Evolutionary conservation across 2,329 filamentous ascomycete genomes (phyloP).

Genomic region (Penicillium polonicum): DNA sequence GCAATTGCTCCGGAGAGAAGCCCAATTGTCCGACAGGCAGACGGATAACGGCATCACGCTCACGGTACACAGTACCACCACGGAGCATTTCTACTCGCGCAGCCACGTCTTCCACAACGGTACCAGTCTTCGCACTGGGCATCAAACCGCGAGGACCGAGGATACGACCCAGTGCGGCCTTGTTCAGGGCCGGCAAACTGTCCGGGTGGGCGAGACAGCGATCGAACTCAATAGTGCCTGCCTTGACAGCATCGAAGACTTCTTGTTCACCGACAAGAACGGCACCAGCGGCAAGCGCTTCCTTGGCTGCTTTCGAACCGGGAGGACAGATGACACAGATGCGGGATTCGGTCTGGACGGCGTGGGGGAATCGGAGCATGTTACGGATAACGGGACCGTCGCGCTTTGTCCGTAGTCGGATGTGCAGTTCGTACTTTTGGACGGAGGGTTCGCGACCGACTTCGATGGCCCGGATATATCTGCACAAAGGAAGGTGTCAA

Average conservation of each 20-base stretch:
- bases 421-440: constrained; percentile 83
- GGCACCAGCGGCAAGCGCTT: constrained; percentile 76
- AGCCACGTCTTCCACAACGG: constrained; percentile 78
- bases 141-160: constrained; percentile 89
- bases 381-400: constrained; percentile 85
- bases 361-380: constrained; percentile 82
- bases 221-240: constrained; percentile 82
- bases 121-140: constrained; percentile 85
- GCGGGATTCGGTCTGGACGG: constrained; percentile 81
- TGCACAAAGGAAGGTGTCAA: constrained; percentile 40
- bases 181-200: constrained; percentile 74
- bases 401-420: constrained; percentile 79
- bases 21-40: constrained; percentile 89
- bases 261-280: constrained; percentile 80
- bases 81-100: constrained; percentile 76
- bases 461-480: constrained; percentile 88
- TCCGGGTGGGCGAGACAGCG: constrained; percentile 81
- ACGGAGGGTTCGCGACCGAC: constrained; percentile 72
- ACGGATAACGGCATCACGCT: constrained; percentile 77
- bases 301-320: constrained; percentile 68
- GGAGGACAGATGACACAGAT: constrained; percentile 92
- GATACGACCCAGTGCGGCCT: constrained; percentile 75
- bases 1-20: constrained; percentile 83
- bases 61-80: constrained; percentile 82
- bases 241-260: constrained; percentile 75